Base-by-base conservation (phyloP, 2,329 filamentous ascomycete species). In the Davidsoniella eucalypti region DNA sequence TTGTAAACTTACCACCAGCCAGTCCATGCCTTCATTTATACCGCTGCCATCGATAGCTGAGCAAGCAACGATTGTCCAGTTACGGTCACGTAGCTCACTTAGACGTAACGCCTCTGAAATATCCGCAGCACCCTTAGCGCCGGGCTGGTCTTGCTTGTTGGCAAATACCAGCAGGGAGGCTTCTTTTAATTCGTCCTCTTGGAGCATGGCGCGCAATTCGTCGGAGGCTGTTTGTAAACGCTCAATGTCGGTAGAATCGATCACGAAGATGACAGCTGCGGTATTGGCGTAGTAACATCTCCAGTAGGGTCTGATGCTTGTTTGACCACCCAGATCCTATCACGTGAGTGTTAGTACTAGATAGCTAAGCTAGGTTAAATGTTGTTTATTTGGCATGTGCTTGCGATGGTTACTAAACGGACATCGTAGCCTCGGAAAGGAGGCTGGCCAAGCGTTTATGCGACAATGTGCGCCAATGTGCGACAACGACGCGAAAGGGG, bases 261-360 rank as follows among this genome's bases (percentile, higher is more conserved):
- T 90, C 55, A 98, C 92, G 70, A 98, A 98, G 61, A 98, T 90
- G 57, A 98, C 92, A 16, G 92, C 92, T 26, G 92, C 90, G 0
- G 92, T 98, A 70, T 98, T 96, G 63, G 88, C 87, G 63, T 96
- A 98, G 74, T 98, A 98, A 70, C 92, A 98, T 65, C 92, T 79
- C 92, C 92, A 98, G 71, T 98, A 98, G 2, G 92, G 92, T 57
- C 92, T 79, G 64, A 98, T 98, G 58, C 84, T 93, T n/a, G 92
- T 98, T 72, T 98, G 92, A 38, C 92, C 92, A 61, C 92, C 90
- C 44, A 96, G 75, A 70, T 96, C 90, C 82, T 85, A 57, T 47
- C 50, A 47, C 25, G 36, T 49, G 6, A 47, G 26, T 12, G 26
- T 33, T 33, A 33, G 29, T 29, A 33, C 12, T 33, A 33, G 8